These are phyloP conservation scores for Glebionis coronaria DNA, from an alignment of 129 eudicot species.

Conservation along the genomic window DNA sequence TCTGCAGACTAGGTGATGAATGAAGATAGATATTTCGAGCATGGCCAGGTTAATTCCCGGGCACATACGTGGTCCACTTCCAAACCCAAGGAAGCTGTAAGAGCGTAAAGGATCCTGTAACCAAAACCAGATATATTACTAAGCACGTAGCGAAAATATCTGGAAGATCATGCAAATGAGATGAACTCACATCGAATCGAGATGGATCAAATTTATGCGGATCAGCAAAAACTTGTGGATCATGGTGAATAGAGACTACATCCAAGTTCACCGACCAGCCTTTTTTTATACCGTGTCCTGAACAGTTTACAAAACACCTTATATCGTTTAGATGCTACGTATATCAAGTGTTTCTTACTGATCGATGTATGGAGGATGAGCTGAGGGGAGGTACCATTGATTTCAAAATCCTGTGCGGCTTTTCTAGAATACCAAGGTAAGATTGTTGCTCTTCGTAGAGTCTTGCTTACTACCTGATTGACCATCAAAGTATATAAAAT, in stretches of 20 bases:
- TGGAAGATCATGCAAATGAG: background rate
- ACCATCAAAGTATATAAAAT: background rate
- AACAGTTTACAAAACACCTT: background rate
- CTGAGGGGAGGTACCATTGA: constrained; percentile 41
- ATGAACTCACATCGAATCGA: constrained; percentile 59
- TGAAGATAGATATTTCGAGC: constrained; percentile 64
- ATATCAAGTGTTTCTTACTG: too few species aligned
- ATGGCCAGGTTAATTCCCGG: constrained; percentile 84
- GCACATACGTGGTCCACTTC: constrained; percentile 81
- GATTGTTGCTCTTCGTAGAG: constrained; percentile 71
- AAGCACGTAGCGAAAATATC: background rate
- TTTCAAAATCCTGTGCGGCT: constrained; percentile 81
- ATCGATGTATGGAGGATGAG: too few species aligned
- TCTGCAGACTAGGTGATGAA: constrained; percentile 76
- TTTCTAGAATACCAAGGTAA: constrained; percentile 88
- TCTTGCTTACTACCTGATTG: constrained; percentile 63
- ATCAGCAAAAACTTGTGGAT: constrained; percentile 56
- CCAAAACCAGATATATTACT: constrained; percentile 10
- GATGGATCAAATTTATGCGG: constrained; percentile 74
- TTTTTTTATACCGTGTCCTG: constrained; percentile 61
- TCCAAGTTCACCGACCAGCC: constrained; percentile 87
- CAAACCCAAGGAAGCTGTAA: constrained; percentile 75
- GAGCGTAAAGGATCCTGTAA: constrained; percentile 66
- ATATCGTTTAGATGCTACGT: too few species aligned
- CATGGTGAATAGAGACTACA: constrained; percentile 81